These are phyloP conservation scores for Boletus subparvulus DNA, from an alignment of 768 basidiomycete species.

Conservation along the genomic window DNA sequence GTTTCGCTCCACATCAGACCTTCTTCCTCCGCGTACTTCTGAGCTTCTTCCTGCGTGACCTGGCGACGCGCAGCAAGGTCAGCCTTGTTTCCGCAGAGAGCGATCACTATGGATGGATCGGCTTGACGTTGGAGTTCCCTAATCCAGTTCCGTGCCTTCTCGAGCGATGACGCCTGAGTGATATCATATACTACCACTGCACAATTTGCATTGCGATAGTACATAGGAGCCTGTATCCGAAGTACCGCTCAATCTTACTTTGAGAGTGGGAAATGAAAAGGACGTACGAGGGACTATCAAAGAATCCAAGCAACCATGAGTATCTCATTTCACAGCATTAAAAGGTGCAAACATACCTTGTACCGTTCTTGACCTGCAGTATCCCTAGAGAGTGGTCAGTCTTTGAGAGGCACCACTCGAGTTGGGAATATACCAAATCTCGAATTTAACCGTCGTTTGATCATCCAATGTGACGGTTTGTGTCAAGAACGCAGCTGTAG, in stretches of 20 bases:
- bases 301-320: background rate
- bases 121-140: conserved; percentile 96
- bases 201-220: conserved; percentile 93
- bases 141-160: conserved; percentile 97
- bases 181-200: conserved; percentile 97
- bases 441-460: conserved; percentile 92
- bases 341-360: conserved; percentile 51
- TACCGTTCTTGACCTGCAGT: conserved; percentile 96
- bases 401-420: background rate
- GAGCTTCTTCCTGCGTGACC: conserved; percentile 83
- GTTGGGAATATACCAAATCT: conserved; percentile 76
- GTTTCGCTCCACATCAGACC: conserved; percentile 92
- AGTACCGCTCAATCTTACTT: conserved; percentile 1
- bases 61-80: conserved; percentile 85
- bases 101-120: conserved; percentile 94
- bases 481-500: conserved; percentile 92
- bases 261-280: background rate
- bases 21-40: conserved; percentile 91
- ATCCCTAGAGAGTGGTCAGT: conserved; percentile 56
- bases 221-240: conserved; percentile 78
- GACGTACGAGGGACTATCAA: conserved; percentile 47
- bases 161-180: conserved; percentile 85
- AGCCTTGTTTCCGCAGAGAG: conserved; percentile 93
- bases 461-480: conserved; percentile 92
- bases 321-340: background rate